phyloP scores from a whole-genome alignment of 179 eudicot species.

The Spergularia azorica region DNA sequence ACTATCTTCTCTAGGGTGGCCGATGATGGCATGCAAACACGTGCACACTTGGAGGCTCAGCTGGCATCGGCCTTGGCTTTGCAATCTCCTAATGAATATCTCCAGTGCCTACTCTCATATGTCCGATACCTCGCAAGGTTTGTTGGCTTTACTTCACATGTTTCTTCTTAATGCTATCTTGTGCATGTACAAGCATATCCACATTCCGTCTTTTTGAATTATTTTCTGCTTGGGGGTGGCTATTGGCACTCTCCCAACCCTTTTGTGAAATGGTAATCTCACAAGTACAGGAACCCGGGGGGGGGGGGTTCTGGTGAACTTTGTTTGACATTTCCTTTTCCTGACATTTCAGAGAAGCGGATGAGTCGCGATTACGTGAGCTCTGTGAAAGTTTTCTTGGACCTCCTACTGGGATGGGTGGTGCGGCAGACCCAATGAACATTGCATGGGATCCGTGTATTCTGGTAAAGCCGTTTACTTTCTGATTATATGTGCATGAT shows the following conservation, averaged over 20 bases:
- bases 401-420: slow-evolving; percentile 93
- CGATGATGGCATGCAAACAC: slow-evolving; percentile 97
- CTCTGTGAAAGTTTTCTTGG: slow-evolving; percentile 96
- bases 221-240: background rate
- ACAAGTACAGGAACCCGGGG: background rate
- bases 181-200: background rate
- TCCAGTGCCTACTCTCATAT: slow-evolving; percentile 91
- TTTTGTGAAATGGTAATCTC: background rate
- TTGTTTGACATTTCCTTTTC: slow-evolving; percentile 7
- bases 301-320: background rate
- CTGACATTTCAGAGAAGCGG: slow-evolving; percentile 70
- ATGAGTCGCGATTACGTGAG: slow-evolving; percentile 88
- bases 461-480: slow-evolving; percentile 52
- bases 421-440: slow-evolving; percentile 43
- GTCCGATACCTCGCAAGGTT: slow-evolving; percentile 89
- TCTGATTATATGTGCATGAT: background rate
- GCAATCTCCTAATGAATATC: slow-evolving; percentile 86
- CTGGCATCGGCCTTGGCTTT: slow-evolving; percentile 86
- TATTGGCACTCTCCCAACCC: background rate
- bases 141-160: slow-evolving; percentile 16
- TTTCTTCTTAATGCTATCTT: background rate
- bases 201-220: background rate
- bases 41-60: slow-evolving; percentile 93
- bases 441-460: slow-evolving; percentile 90
- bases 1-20: slow-evolving; percentile 57